Evolutionary conservation across 2,329 filamentous ascomycete genomes (phyloP), one percentile per base, ranked within the genome.

Genomic region (Monilinia polystroma): DNA sequence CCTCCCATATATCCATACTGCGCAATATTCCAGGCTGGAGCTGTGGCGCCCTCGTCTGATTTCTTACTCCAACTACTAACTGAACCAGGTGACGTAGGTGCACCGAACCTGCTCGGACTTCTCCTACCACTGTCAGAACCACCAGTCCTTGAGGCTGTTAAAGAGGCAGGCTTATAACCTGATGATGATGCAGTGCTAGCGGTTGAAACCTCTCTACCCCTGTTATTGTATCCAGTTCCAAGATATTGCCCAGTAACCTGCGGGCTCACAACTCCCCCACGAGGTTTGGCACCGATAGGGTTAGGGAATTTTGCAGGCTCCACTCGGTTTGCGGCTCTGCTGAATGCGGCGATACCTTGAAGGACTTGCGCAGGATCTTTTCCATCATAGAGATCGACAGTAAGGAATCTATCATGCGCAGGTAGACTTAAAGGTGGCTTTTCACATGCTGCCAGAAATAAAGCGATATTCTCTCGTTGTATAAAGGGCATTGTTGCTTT

Each of bases 1-100:
- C 95, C 95, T 67, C 95, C 95, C 90, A 98, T 95, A 79, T 97
- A 99, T 10, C 95, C 93, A 76, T 99, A 99, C 77, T 99, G 95
- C 67, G 93, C 90, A 73, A 98, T 98, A 76, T 98, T 99, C 95
- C 95, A 99, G 1, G 95, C 95, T 0, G 95, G 95, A 35, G 89
- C 84, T 1, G 93, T 97, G 55, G 84, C 84, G 20, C 86, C 86
- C 77, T 97, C 91, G 72, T 97, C 92, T 66, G 86, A 85, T 77
- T 85, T 91, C 77, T 87, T 96, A 78, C 91, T 96, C 95, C 95
- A 98, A 78, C 88, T 96, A 76, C 91, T 97, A 69, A 94, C 86
- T 1, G 81, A 78, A 41, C 79, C 75, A 51, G 85, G 82, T 63
- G 87, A 83, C 67, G 81, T 78, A 18, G 83, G 77, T 41, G 83